phyloP scores from a whole-genome alignment of 2,329 filamentous ascomycete species.

The Grosmannia serpens region DNA sequence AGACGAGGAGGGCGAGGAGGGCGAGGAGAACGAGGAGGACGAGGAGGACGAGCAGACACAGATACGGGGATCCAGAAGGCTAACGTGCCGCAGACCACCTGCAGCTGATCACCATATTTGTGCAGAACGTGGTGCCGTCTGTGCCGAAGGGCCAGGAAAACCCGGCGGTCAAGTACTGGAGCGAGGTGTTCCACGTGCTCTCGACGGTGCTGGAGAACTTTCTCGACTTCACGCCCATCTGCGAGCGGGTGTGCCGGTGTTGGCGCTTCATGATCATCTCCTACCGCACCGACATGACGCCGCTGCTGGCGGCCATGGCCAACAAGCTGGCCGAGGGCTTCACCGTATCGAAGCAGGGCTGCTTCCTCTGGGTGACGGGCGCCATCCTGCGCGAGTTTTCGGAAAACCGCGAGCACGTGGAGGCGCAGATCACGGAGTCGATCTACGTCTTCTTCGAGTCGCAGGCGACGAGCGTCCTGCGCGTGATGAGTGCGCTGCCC shows the following conservation, averaged over 20 bases:
- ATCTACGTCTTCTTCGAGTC: constrained; percentile 94
- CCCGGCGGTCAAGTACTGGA: constrained; percentile 90
- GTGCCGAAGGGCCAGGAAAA: constrained; percentile 63
- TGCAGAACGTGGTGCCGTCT: constrained; percentile 66
- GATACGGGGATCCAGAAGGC: background rate
- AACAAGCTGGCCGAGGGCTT: constrained; percentile 83
- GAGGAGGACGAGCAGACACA: background rate
- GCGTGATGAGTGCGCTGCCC: constrained; percentile 76
- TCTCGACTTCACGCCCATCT: constrained; percentile 72
- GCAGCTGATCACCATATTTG: constrained; percentile 83
- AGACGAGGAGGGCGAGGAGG: background rate
- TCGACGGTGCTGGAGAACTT: constrained; percentile 83
- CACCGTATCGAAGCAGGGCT: constrained; percentile 75
- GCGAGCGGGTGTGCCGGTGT: constrained; percentile 86
- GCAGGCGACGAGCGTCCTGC: constrained; percentile 80
- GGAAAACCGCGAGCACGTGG: constrained; percentile 75
- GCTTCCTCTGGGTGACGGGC: constrained; percentile 97
- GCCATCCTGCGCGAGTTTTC: constrained; percentile 93
- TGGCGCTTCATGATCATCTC: constrained; percentile 97
- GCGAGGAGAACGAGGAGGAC: background rate
- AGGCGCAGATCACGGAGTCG: constrained; percentile 67
- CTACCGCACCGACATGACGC: constrained; percentile 79
- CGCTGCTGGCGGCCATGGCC: constrained; percentile 73
- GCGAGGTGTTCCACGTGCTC: constrained; percentile 82
- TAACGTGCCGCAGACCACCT: constrained; percentile 58